Base-by-base conservation (phyloP, 345 rosid genomes). In the Acer campestre region DNA sequence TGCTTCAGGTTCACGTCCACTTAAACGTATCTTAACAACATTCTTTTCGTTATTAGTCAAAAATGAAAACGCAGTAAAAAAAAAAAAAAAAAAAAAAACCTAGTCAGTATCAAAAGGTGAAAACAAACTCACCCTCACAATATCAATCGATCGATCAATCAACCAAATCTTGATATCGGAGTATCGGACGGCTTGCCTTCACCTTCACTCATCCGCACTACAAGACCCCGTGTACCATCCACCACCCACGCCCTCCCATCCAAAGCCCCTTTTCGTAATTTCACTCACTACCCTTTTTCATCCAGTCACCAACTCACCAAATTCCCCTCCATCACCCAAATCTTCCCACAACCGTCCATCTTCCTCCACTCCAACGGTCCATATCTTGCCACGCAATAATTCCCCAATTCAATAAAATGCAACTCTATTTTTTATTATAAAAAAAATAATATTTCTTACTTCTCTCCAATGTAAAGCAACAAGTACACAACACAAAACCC, bases 291-390 rank as follows among this genome's bases (percentile, higher is more conserved):
- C 27, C n/a, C 1, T 18, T 46, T 62, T 25, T 42, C 17, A 17
- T 29, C 1, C 10, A 42, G 10, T 42, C 10, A 42, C 9, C 46
- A 7, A 1, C 9, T 42, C 8, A 9, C 46, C 46, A 35, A 35
- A 35, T 9, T 49, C 55, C 8, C 6, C 2, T 53, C 58, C 7
- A 9, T 20, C 63, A 5, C 22, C 5, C 17, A 18, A 70, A 51
- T 44, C 73, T 7, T 14, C 20, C 76, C 71, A 31, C 2, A 20
- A 68, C 78, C 82, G 82, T 79, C 46, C 69, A 62, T 73, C 16
- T 1, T 1, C 7, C 14, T 56, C 14, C 2, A 6, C 40, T 63
- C 66, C 74, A 49, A 69, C 77, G 75, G 8, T 1, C 7, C 22
- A 13, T 0, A 73, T 22, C 5, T 22, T 14, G 61, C 68, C 81